These are phyloP conservation scores for Gossypium aridum DNA, from an alignment of 441 rosid species.

Conservation along the genomic window DNA sequence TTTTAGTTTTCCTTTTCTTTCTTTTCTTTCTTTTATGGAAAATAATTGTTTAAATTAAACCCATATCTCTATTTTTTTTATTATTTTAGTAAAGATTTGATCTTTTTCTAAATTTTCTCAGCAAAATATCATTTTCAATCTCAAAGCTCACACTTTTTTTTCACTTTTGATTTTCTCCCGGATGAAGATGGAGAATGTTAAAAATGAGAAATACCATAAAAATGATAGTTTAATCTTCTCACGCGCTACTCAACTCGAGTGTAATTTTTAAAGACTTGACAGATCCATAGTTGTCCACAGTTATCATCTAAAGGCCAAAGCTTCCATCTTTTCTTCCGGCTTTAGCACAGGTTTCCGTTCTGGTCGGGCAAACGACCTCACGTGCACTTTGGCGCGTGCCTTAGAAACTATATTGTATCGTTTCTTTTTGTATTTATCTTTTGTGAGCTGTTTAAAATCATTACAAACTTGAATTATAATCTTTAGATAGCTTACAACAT, in stretches of 20 bases:
- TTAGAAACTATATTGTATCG: background rate
- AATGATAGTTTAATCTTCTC: background rate
- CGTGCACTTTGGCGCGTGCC: constrained; percentile 1
- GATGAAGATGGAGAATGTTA: constrained; percentile 10
- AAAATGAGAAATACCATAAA: background rate
- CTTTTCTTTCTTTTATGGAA: constrained; percentile 10
- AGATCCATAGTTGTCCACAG: background rate
- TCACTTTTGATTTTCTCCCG: constrained; percentile 4
- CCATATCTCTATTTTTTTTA: background rate
- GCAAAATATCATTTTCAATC: background rate
- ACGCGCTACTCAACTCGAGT: background rate
- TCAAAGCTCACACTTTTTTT: background rate
- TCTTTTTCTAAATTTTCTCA: constrained; percentile 6
- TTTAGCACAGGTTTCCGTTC: constrained; percentile 2
- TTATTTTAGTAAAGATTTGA: background rate
- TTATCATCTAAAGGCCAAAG: too few relatives aligned
- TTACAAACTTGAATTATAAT: background rate
- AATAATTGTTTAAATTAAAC: constrained; percentile 13
- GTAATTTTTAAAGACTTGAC: background rate
- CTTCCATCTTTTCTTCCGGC: background rate
- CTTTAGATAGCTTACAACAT: too few relatives aligned
- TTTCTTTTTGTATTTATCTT: background rate
- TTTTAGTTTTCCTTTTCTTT: constrained; percentile 11
- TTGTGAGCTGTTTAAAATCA: background rate
- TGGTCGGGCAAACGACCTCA: background rate